Conservation (phyloP, 441 rosid genomes). For the Populus hybrid region DNA sequence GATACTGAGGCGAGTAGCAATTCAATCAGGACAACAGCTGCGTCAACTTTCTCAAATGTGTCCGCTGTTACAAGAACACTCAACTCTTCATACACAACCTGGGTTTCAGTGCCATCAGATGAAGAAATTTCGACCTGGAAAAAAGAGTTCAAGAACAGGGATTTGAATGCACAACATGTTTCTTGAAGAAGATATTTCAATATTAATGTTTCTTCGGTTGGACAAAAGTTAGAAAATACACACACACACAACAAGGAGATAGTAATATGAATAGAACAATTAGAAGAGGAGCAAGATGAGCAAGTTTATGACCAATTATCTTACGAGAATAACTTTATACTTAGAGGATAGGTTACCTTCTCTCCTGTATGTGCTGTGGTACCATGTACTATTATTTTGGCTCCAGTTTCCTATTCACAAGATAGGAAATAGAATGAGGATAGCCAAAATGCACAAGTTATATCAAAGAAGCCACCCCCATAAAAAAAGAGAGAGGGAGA, state of each 20-base stretch:
- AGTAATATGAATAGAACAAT: neutral
- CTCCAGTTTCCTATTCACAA: conserved; percentile 71
- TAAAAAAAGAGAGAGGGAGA: too few relatives aligned
- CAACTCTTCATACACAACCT: conserved; percentile 53
- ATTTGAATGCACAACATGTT: neutral
- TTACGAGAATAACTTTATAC: neutral
- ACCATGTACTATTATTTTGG: conserved; percentile 62
- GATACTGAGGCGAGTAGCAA: conserved; percentile 68
- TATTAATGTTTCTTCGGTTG: neutral
- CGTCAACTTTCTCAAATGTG: conserved; percentile 82
- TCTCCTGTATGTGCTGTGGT: conserved; percentile 52
- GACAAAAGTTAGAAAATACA: neutral
- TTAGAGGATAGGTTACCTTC: conserved; percentile 43
- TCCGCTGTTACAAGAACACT: conserved; percentile 71
- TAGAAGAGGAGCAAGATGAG: conserved; percentile 2
- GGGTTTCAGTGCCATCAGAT: conserved; percentile 47
- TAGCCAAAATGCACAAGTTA: neutral
- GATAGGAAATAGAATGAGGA: neutral
- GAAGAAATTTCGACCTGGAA: conserved; percentile 70
- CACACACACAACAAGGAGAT: neutral
- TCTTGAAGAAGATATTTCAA: neutral
- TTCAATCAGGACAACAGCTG: conserved; percentile 75
- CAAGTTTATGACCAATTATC: neutral
- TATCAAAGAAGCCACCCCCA: neutral
- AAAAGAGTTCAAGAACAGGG: neutral